Evolutionary conservation across 163 green algal species (phyloP), one percentile per base, ranked within the genome.

Genomic region (Scenedesmus sp.): DNA sequence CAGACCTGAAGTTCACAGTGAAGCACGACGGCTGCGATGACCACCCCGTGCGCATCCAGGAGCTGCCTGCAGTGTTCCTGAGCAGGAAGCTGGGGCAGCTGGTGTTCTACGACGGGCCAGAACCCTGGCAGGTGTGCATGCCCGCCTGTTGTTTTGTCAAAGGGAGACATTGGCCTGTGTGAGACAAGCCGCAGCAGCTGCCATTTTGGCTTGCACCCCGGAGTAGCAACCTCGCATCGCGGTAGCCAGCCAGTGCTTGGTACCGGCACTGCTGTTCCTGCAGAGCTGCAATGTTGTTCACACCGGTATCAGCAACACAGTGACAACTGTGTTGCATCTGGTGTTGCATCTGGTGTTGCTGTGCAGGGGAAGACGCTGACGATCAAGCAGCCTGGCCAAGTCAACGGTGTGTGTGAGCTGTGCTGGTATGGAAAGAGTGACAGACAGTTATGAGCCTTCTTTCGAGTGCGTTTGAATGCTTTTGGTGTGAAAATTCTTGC

Each of bases 21-120:
- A 43, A 12, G 13, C 85, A 92, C 88, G 84, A 0, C 35, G 81
- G 81, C 65, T 18, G 49, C 16, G 15, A 49, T n/a, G 61, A 84
- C 20, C 42, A 92, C 83, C 59, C 65, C 1, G 46, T 76, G 61
- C 59, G 81, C 80, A 86, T 79, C 37, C 87, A 91, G 43, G 61
- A 88, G 83, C 80, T 83, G 88, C 88, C 82, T 53, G 87, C 86
- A 18, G 76, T 87, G 18, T 92, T 87, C 40, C 16, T 84, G 43
- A 76, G 44, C 61, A 30, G 53, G 18, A 37, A 53, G 40, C 59
- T 83, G 37, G 30, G n/a, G 24, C 37, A 87, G 56, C 88, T 92
- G 78, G 26, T 65, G 53, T 91, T 91, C 7, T 91, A 86, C 42
- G 46, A 90, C 33, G 85, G 85, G 35, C 65, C 65, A n/a, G 49